These are phyloP conservation scores for Stagonosporopsis rhizophila DNA, from an alignment of 2,329 filamentous ascomycete species.

Conservation along the genomic window DNA sequence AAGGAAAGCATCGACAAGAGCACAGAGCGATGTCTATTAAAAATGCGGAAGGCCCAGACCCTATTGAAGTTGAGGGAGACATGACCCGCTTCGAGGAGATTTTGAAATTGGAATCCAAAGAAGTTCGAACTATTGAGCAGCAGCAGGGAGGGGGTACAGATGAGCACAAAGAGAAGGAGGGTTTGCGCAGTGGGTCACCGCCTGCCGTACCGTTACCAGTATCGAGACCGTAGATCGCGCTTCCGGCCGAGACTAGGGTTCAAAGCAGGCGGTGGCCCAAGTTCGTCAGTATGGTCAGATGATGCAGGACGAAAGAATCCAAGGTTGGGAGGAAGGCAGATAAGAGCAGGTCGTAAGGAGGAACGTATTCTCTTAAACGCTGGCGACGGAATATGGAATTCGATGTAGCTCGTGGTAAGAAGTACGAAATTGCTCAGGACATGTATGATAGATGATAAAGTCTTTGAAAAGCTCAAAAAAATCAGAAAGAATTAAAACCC, in stretches of 20 bases:
- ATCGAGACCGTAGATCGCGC: neutral
- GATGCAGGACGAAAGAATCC: neutral
- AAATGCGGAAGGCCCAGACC: conserved; percentile 7
- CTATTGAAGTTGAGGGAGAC: conserved; percentile 43
- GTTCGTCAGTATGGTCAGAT: neutral
- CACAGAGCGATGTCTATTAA: neutral
- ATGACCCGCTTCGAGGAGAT: conserved; percentile 46
- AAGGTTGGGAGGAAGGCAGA: neutral
- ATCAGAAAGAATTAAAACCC: conserved; percentile 12
- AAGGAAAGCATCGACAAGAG: neutral
- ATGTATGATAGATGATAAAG: conserved; percentile 11
- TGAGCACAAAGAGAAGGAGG: neutral
- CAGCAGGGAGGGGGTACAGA: neutral
- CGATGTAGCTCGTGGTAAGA: neutral
- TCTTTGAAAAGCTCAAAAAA: conserved; percentile 19
- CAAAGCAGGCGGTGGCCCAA: neutral
- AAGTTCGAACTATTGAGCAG: neutral
- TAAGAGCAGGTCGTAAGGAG: neutral
- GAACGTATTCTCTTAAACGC: neutral
- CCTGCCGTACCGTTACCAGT: neutral
- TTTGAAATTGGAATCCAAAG: conserved; percentile 39
- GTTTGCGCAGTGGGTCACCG: neutral
- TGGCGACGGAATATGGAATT: neutral
- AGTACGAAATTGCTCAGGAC: neutral
- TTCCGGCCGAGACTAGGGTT: neutral